These are phyloP conservation scores for Podila minutissima DNA, from an alignment of 192 early-diverging fungal species.

Conservation along the genomic window DNA sequence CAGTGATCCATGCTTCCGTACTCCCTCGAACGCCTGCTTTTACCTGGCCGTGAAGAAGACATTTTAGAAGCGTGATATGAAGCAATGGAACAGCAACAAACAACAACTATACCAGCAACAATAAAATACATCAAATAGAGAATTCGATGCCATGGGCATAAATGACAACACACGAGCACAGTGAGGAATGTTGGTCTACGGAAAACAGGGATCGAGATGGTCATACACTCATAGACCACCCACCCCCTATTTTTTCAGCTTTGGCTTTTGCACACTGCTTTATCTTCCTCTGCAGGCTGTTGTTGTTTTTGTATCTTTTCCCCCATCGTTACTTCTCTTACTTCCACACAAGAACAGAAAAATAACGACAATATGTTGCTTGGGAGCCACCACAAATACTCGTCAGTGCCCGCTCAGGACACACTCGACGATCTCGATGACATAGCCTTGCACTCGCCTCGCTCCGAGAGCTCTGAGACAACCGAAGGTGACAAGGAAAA, in stretches of 20 bases:
- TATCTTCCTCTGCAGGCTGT: not conserved
- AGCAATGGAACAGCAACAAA: no score
- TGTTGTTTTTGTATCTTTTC: not conserved
- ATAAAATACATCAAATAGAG: no score
- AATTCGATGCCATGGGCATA: no score
- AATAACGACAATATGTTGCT: not conserved
- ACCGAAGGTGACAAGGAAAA: not conserved
- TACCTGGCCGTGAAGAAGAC: no score
- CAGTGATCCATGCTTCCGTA: no score
- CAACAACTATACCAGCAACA: no score
- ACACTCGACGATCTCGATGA: not conserved
- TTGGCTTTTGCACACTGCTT: not conserved
- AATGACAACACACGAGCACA: no score
- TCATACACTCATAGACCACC: not conserved
- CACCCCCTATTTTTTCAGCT: not conserved
- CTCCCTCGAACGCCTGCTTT: no score
- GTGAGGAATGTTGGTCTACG: conserved; percentile 3
- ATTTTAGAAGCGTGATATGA: no score
- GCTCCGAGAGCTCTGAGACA: not conserved
- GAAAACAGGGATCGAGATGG: no score
- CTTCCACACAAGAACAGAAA: not conserved
- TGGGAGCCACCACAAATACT: not conserved
- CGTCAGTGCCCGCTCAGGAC: not conserved
- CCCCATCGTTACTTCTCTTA: not conserved
- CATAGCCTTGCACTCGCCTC: not conserved